phyloP scores from a whole-genome alignment of 192 early-diverging fungal genomes.

The Coemansia furcata region DNA sequence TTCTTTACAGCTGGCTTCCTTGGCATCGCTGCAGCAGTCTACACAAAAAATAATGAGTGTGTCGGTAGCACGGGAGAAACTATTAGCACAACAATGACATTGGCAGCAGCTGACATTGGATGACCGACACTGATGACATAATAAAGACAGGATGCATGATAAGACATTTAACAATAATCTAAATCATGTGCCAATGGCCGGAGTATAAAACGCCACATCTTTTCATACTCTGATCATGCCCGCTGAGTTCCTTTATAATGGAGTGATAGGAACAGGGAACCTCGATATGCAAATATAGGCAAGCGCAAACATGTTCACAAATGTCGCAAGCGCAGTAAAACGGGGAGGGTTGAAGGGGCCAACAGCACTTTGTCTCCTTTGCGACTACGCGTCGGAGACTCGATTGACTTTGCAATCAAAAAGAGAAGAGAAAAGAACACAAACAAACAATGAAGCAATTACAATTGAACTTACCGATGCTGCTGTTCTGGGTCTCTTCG shows the following conservation, averaged over 20 bases:
- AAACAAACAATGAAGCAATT: not conserved
- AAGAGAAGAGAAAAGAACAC: not conserved
- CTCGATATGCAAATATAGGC: no score
- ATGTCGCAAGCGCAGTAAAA: not conserved
- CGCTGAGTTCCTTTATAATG: not conserved
- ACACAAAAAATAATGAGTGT: not conserved
- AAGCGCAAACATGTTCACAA: not conserved
- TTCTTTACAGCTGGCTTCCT: conserved; percentile 19
- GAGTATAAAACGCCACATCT: not conserved
- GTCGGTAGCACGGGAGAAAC: not conserved
- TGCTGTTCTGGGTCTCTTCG: not conserved
- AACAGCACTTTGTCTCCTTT: not conserved
- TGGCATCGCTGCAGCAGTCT: conserved; percentile 1
- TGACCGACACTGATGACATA: not conserved
- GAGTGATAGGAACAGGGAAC: not conserved
- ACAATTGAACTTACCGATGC: conserved; percentile 12
- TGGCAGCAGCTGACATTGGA: not conserved
- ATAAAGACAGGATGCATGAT: not conserved
- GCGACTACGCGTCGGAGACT: not conserved
- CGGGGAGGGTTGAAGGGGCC: not conserved
- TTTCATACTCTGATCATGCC: not conserved
- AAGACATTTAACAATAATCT: not conserved
- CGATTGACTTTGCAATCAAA: not conserved
- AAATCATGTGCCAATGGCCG: not conserved
- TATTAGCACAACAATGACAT: conserved; percentile 2